Evolutionary conservation across 495 filamentous ascomycete species (phyloP), one percentile per base, ranked within the genome.

Genomic region (Xylaria cubensis): DNA sequence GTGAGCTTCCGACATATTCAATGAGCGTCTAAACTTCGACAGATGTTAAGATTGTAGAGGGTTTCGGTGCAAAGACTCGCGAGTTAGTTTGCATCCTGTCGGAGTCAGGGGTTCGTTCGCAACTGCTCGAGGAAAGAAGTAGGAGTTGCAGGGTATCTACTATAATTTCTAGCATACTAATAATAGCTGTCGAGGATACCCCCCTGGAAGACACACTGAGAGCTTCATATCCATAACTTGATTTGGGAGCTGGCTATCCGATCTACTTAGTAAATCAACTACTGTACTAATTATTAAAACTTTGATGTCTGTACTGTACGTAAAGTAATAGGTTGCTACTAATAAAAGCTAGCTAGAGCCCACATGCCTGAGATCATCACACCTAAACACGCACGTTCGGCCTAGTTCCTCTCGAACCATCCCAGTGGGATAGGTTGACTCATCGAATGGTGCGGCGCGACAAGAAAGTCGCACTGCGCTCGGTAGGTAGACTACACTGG

Each of bases 81-180:
- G 44, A 39, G 26, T 41, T 44, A 36, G 44, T 41, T 26, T 3
- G 12, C 21, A 44, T 61, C 7, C 6, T 41, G 39, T 44, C 21
- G n/a, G 24, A 29, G 3, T 44, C 9, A 29, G 29, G 36, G 32
- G 36, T 9, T 24, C 36, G 4, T 29, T 13, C n/a, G 9, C 12
- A 21, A 44, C 17, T 39, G 21, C 5, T 44, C 29, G 21, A 26
- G 13, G 21, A 32, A 34, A 36, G 41, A 53, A 34, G 21, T 4
- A 53, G 17, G 17, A 46, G 17, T 15, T 17, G 32, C 10, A 59
- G 29, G 0, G 24, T 55, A 51, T 55, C 10, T 26, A 29, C 24
- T 56, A 56, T 55, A 55, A 13, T 55, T 26, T 26, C 24, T 24
- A 51, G 51, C 24, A 17, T 56, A 67, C 64, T 48, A 50, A 50